phyloP scores from a whole-genome alignment of 2,329 filamentous ascomycete species.

The Emericellopsis cladophorae region DNA sequence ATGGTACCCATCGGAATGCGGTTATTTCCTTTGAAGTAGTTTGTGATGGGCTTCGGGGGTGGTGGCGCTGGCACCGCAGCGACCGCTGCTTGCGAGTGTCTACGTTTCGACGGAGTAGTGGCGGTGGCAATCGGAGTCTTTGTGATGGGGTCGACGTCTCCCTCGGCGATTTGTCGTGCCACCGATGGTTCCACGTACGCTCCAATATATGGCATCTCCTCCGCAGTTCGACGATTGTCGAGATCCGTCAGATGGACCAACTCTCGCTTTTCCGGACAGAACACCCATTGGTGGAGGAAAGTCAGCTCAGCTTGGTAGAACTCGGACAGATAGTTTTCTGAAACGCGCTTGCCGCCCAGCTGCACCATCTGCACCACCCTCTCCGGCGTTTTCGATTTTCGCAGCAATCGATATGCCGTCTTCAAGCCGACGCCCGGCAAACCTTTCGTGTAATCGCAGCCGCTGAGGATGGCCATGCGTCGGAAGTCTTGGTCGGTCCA shows the following conservation, averaged over 20 bases:
- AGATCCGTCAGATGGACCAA: conserved; percentile 66
- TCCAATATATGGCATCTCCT: conserved; percentile 74
- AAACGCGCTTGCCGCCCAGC: conserved; percentile 81
- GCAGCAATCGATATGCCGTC: conserved; percentile 80
- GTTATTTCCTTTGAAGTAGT: conserved; percentile 36
- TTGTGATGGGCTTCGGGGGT: conserved; percentile 35
- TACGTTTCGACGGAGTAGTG: conserved; percentile 26
- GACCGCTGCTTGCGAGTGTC: conserved; percentile 22
- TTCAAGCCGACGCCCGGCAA: conserved; percentile 83
- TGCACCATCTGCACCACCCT: conserved; percentile 70
- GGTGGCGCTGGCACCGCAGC: conserved; percentile 6
- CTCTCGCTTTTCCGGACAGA: conserved; percentile 59
- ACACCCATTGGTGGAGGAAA: conserved; percentile 90
- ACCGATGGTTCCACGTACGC: conserved; percentile 53
- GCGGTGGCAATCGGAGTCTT: conserved; percentile 49
- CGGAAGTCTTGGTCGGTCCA: conserved; percentile 90
- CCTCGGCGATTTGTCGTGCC: conserved; percentile 62
- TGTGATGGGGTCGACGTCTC: conserved; percentile 81
- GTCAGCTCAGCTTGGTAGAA: conserved; percentile 86
- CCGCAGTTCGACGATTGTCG: conserved; percentile 47
- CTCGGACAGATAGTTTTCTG: conserved; percentile 64
- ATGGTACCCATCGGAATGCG: conserved; percentile 49
- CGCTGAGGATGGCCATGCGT: conserved; percentile 90
- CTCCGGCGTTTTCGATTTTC: conserved; percentile 82
- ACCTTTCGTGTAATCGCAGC: conserved; percentile 86